phyloP scores from a whole-genome alignment of 1,284 basidiomycete species.

The Malassezia furfur region DNA sequence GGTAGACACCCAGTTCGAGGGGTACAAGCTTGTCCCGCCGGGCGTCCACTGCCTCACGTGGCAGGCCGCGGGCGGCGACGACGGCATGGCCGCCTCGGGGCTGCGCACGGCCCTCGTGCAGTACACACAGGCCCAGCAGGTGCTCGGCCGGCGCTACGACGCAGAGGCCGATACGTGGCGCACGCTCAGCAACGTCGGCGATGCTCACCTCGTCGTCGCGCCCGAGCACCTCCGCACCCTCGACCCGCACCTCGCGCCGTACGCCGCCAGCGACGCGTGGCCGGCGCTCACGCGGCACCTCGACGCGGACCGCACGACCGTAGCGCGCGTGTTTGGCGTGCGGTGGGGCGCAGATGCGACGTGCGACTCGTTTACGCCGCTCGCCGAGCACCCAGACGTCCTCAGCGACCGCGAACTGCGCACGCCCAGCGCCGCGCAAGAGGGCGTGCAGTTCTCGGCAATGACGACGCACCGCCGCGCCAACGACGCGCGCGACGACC shows the following conservation, averaged over 20 bases:
- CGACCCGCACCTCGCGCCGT: constrained; percentile 10
- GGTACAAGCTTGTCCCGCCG: constrained; percentile 17
- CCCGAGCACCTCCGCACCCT: constrained; percentile 9
- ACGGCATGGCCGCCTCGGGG: neutral
- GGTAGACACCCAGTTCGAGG: constrained; percentile 12
- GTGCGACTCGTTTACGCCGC: constrained; percentile 15
- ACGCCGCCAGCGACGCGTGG: neutral
- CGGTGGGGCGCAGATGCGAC: neutral
- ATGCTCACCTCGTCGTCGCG: neutral
- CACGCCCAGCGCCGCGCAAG: neutral
- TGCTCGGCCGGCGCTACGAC: constrained; percentile 6
- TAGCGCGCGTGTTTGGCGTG: constrained; percentile 7
- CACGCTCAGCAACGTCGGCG: neutral
- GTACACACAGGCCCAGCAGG: neutral
- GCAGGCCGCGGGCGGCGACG: constrained; percentile 1
- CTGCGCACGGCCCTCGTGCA: constrained; percentile 7
- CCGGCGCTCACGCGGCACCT: neutral
- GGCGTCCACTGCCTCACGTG: constrained; percentile 14
- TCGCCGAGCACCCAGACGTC: neutral
- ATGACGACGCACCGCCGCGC: neutral
- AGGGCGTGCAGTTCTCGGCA: neutral
- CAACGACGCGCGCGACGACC: neutral
- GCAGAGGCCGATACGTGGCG: constrained; percentile 1
- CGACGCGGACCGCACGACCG: neutral
- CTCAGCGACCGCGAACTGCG: neutral